A percentile compares a stretch with the other conserved stretches of the same genome.
Conservation (phyloP, 2,329 filamentous ascomycete genomes). For the Sporothrix schenckii region DNA sequence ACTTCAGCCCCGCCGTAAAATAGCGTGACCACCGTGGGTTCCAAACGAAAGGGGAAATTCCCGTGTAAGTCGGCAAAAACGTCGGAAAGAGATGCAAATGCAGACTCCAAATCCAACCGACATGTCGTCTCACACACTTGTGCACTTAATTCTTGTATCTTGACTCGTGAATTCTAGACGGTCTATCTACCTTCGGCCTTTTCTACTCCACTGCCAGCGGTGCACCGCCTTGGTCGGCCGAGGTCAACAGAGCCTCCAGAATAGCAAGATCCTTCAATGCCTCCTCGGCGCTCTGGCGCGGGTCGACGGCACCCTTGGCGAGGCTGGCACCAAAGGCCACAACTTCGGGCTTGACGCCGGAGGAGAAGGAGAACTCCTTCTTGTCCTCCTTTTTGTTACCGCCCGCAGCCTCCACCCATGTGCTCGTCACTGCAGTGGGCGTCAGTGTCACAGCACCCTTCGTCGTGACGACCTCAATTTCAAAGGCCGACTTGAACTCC, state of each 20-base stretch:
- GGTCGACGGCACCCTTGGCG: constrained; percentile 34
- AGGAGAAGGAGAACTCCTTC: constrained; percentile 3
- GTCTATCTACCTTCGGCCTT: neutral
- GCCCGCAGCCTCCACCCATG: neutral
- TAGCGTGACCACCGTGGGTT: neutral
- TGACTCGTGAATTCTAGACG: neutral
- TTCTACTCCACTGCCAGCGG: neutral
- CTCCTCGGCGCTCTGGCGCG: constrained; percentile 38
- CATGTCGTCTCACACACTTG: neutral
- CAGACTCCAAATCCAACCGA: neutral
- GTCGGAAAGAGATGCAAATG: neutral
- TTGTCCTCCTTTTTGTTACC: constrained; percentile 3
- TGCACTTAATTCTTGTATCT: neutral
- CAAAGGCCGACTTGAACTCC: constrained; percentile 27
- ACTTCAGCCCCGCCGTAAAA: neutral
- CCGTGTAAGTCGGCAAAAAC: constrained; percentile 19
- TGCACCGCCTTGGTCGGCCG: constrained; percentile 35
- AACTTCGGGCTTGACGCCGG: constrained; percentile 40
- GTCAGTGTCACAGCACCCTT: constrained; percentile 37
- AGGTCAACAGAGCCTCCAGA: constrained; percentile 39
- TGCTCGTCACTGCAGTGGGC: constrained; percentile 34
- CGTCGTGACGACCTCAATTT: constrained; percentile 29
- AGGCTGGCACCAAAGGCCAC: constrained; percentile 39
- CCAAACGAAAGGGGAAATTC: neutral
- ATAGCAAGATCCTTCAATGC: constrained; percentile 40